Conservation (phyloP, 345 rosid genomes). For the Tarenaya hassleriana region DNA sequence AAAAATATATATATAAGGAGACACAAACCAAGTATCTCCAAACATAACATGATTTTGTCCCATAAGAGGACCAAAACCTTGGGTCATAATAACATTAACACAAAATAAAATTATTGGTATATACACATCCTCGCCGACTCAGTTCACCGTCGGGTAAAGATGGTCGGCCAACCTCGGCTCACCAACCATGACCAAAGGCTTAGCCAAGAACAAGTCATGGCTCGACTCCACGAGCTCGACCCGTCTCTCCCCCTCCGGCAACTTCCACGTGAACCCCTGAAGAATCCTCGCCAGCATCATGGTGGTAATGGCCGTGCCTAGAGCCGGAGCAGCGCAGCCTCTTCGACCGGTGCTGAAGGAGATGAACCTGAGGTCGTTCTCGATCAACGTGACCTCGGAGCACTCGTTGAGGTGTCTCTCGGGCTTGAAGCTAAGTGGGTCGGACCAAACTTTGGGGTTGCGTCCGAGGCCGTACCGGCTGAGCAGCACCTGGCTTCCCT, state of each 20-base stretch:
- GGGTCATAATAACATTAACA: constrained; percentile 6
- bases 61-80: constrained; percentile 16
- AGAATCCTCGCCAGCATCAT: constrained; percentile 48
- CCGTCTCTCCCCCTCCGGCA: constrained; percentile 17
- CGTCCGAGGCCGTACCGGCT: constrained; percentile 31
- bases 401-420: constrained; percentile 35
- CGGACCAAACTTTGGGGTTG: constrained; percentile 35
- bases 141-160: constrained; percentile 34
- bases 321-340: constrained; percentile 33
- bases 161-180: constrained; percentile 32
- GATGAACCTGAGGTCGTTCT: constrained; percentile 42
- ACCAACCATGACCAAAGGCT: constrained; percentile 33
- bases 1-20: constrained; percentile 17
- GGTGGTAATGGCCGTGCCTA: constrained; percentile 39
- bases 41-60: constrained; percentile 24
- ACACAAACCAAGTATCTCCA: constrained; percentile 23
- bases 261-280: constrained; percentile 41
- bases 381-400: constrained; percentile 30
- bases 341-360: constrained; percentile 46
- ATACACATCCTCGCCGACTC: not conserved
- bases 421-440: constrained; percentile 33
- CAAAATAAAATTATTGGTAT: not conserved
- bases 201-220: constrained; percentile 29
- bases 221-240: constrained; percentile 33
- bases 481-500: constrained; percentile 33